Base-by-base conservation (phyloP, 2,329 filamentous ascomycete species). In the Golovinomyces cichoracearum region DNA sequence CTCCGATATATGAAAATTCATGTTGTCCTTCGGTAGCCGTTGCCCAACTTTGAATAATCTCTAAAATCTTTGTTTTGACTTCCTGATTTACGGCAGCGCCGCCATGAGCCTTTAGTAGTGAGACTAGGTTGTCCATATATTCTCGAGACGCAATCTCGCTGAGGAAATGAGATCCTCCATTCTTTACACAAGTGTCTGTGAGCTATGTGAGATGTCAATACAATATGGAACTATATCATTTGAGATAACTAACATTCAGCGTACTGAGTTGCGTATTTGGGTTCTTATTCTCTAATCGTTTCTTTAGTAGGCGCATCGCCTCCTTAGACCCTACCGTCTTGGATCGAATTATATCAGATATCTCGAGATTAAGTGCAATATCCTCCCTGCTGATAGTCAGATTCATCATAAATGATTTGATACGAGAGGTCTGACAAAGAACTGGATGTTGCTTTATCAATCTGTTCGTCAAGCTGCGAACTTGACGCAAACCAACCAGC, bases 121-220 rank as follows among this genome's bases (percentile, higher is more conserved):
- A 94, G 17, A 83, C 80, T 48, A 98, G 67, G 61, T 94, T 94
- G 65, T 98, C 90, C 81, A 98, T 92, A 60, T 95, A 98, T 66
- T 98, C 90, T 54, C 86, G 77, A 17, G 88, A 94, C 37, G 90
- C 88, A 57, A 98, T 90, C 66, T 98, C 90, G 55, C 78, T 73
- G 46, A 98, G 77, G 64, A 98, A 98, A 65, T 98, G 90, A 35
- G 80, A 74, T 56, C 90, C 90, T 51, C 90, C 90, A 68, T 98
- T 98, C 68, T 98, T 98, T 52, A 95, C 85, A 62, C 90, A 98
- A 0, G 90, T 95, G 66, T 98, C 90, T 55, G 86, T 93, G 58
- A 98, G 79, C 84, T 79, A 56, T 31, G 52, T 31, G 1, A 5
- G 21, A 19, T 4, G 2, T 45, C 12, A 45, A 7, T 29, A 45